Evolutionary conservation across 208 protist genomes (phyloP), one percentile per base, ranked within the genome.

Genomic region (Crithidia sp.): DNA sequence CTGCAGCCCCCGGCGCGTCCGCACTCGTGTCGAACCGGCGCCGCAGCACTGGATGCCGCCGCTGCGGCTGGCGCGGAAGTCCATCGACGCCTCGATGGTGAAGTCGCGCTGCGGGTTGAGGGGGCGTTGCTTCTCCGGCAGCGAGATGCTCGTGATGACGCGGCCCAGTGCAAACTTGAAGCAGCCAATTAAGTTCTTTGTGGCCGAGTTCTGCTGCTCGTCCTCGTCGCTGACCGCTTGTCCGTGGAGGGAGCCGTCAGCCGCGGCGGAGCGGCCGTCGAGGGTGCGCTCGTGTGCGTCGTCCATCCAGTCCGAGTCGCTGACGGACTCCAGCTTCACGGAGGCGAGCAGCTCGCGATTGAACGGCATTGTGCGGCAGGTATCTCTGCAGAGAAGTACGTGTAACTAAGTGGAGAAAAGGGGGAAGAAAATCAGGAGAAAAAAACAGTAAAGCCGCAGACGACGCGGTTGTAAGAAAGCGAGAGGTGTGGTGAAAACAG

Each of bases 21-120:
- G 13, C 57, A 60, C 56, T 80, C 57, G 53, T 57, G 59, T 74
- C 40, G 77, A 54, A 7, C 17, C 16, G 43, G 72, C 47, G n/a
- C 74, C 57, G 63, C 86, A 85, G 62, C 84, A 96, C 62, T 73
- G 78, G 36, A 70, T 58, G 14, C 74, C 47, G 10, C 57, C 59
- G 36, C 19, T 39, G 4, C 39, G 55, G 47, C 56, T 72, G 7
- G 71, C 57, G 41, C 75, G 71, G 52, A 88, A 91, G 40, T 85
- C 50, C 54, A 88, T 92, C 3, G 67, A 91, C 44, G 89, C 79
- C 54, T 86, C 83, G 45, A 95, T 95, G 8, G 86, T 84, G 63
- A 96, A 96, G 71, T 97, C 93, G 37, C 77, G 84, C 56, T 86
- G 68, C 9, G 91, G 83, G 71, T 96, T 89, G 19, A 97, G 82